Conservation (phyloP, 179 eudicot species). For the Silene vulgaris region DNA sequence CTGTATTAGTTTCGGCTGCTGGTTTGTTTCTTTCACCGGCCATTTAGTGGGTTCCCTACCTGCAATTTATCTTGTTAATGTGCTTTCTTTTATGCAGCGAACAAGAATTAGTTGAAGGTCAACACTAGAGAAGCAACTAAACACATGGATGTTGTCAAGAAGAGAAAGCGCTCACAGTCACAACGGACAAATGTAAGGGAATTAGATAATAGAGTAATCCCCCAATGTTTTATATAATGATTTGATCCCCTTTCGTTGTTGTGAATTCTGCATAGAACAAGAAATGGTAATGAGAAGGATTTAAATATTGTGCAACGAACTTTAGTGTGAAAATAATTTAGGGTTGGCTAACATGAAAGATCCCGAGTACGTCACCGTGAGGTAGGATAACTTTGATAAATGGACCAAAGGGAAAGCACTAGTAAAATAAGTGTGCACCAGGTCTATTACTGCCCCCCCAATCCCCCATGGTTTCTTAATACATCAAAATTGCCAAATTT, state of each 20-base stretch:
- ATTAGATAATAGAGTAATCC: neutral
- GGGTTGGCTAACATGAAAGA: neutral
- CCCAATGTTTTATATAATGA: neutral
- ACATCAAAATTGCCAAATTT: neutral
- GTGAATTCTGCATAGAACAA: neutral
- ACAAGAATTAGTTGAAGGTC: neutral
- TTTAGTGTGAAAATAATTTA: neutral
- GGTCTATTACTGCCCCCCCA: too few relatives aligned
- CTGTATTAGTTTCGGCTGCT: neutral
- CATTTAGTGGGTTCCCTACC: neutral
- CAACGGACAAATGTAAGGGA: neutral
- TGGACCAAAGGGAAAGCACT: too few relatives aligned
- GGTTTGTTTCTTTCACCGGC: neutral
- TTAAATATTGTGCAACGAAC: neutral
- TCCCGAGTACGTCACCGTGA: too few relatives aligned
- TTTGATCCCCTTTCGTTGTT: neutral
- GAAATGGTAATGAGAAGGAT: neutral
- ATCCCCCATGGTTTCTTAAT: neutral
- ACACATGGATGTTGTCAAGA: constrained; percentile 3
- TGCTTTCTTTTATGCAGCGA: neutral
- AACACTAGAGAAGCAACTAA: neutral
- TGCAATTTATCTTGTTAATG: neutral
- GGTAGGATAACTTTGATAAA: too few relatives aligned
- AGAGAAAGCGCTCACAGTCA: constrained; percentile 5
- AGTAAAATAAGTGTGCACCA: too few relatives aligned